Conservation (phyloP, 2,329 filamentous ascomycete genomes). For the Cladosporium sp. region DNA sequence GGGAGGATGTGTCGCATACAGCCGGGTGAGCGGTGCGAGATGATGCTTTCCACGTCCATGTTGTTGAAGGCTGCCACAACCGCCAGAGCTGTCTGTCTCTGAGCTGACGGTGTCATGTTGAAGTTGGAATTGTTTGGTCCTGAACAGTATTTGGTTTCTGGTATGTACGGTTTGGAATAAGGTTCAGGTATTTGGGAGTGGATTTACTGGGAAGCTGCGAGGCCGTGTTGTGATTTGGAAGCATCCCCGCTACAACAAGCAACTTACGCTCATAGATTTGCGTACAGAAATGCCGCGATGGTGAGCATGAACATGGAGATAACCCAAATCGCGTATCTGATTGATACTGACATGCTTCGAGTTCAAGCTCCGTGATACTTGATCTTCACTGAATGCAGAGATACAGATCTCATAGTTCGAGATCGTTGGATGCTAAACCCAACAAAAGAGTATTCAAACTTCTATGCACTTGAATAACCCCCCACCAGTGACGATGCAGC, state of each 20-base stretch:
- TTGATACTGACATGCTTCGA: neutral
- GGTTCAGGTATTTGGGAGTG: neutral
- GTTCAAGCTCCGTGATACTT: neutral
- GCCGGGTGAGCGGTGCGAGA: conserved; percentile 30
- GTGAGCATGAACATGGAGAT: neutral
- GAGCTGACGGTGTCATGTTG: conserved; percentile 19
- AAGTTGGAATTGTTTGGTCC: neutral
- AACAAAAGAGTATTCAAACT: neutral
- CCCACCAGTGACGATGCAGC: neutral
- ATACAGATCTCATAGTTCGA: neutral
- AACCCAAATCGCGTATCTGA: neutral
- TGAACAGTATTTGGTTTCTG: neutral
- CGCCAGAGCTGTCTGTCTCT: conserved; percentile 33
- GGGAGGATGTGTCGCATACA: conserved; percentile 34
- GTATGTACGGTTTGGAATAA: neutral
- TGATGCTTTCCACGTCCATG: conserved; percentile 33
- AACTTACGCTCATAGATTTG: neutral
- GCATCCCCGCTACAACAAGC: neutral
- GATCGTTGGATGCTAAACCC: neutral
- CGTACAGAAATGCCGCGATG: neutral
- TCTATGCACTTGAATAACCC: neutral
- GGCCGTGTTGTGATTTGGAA: neutral
- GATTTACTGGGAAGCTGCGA: neutral
- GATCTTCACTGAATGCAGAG: neutral
- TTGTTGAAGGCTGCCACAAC: conserved; percentile 36